A percentile compares a stretch with the other conserved stretches of the same genome.
Evolutionary conservation across 495 filamentous ascomycete genomes (phyloP).

Genomic region (Trichocladium uniseriatum): DNA sequence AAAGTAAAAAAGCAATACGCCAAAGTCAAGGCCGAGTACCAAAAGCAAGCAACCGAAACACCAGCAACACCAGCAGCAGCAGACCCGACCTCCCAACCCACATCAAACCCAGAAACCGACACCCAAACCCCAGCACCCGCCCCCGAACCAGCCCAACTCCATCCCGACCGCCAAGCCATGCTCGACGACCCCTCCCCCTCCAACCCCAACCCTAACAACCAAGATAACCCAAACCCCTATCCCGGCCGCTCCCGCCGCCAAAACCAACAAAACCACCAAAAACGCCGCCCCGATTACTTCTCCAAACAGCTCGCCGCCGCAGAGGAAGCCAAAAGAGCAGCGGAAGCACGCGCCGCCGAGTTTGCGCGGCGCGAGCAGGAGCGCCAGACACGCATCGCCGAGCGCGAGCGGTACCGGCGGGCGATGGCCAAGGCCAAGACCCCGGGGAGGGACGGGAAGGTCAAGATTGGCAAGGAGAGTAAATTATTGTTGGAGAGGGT

Average conservation of each 20-base stretch:
- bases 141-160: slow-evolving; percentile 63
- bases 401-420: slow-evolving; percentile 54
- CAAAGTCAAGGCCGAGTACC: slow-evolving; percentile 59
- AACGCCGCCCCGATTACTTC: slow-evolving; percentile 59
- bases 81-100: slow-evolving; percentile 12
- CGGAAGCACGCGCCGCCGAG: slow-evolving; percentile 50
- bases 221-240: background rate
- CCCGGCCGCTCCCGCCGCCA: no score
- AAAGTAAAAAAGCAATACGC: slow-evolving; percentile 90
- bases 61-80: background rate
- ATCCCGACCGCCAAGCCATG: slow-evolving; percentile 63
- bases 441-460: slow-evolving; percentile 67
- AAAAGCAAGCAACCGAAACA: slow-evolving; percentile 15
- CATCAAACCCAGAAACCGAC: slow-evolving; percentile 15
- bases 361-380: slow-evolving; percentile 46
- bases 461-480: slow-evolving; percentile 79
- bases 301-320: slow-evolving; percentile 66
- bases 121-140: slow-evolving; percentile 24
- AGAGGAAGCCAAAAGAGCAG: slow-evolving; percentile 47
- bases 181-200: slow-evolving; percentile 50
- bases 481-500: slow-evolving; percentile 73
- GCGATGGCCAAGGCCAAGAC: slow-evolving; percentile 67
- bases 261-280: slow-evolving; percentile 22
- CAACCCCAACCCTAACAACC: slow-evolving; percentile 31
- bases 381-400: slow-evolving; percentile 45